These are phyloP conservation scores for Sporothrix brunneoviolacea DNA, from an alignment of 2,329 filamentous ascomycete species.

Conservation along the genomic window DNA sequence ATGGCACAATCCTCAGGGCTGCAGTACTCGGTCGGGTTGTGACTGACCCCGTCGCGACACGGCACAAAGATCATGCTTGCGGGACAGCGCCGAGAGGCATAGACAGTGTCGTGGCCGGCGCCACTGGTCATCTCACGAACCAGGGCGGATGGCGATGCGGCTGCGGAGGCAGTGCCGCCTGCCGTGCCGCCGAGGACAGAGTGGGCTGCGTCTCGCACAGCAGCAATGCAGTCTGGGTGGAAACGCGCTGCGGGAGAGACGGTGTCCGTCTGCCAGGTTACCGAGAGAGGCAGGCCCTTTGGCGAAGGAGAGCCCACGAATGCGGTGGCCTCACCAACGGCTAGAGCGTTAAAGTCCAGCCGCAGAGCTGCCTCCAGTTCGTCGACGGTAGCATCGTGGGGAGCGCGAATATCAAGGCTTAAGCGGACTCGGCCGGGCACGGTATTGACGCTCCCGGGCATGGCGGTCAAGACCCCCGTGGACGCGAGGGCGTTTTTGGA, in stretches of 20 bases:
- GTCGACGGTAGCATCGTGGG: conserved; percentile 47
- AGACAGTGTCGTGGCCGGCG: conserved; percentile 47
- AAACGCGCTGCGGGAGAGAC: conserved; percentile 57
- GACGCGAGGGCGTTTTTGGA: conserved; percentile 55
- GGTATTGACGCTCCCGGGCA: conserved; percentile 66
- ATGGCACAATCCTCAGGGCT: conserved; percentile 52
- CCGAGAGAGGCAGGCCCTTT: conserved; percentile 29
- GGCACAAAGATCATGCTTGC: conserved; percentile 64
- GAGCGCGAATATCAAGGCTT: conserved; percentile 59
- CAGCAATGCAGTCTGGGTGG: conserved; percentile 58
- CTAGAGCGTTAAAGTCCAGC: conserved; percentile 53
- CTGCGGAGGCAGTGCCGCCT: background rate
- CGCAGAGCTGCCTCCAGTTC: conserved; percentile 50
- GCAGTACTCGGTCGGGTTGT: conserved; percentile 58
- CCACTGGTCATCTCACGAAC: conserved; percentile 34
- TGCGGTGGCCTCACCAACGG: conserved; percentile 45
- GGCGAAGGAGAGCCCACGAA: conserved; percentile 17
- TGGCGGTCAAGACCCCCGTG: conserved; percentile 60
- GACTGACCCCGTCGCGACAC: conserved; percentile 55
- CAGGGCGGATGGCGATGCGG: conserved; percentile 19
- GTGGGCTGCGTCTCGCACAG: conserved; percentile 53
- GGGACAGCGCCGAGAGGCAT: conserved; percentile 51
- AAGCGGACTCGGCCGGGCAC: conserved; percentile 63
- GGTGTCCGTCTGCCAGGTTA: conserved; percentile 53
- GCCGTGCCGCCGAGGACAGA: conserved; percentile 45